Conservation (phyloP, 495 filamentous ascomycete species). For the Penicillium bovifimosum region DNA sequence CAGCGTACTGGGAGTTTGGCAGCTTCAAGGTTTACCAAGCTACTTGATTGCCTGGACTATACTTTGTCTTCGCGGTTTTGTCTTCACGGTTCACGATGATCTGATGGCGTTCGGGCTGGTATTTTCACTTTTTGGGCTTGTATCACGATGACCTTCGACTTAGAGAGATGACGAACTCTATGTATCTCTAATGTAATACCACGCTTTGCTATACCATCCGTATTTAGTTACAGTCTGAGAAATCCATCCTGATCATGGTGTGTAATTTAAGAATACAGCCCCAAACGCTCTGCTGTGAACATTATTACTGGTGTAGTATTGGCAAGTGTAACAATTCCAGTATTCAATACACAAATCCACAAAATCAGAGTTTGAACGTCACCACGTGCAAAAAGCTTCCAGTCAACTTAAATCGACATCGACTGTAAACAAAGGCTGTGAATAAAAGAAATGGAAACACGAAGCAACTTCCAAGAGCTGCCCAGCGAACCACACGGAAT, state of each 20-base stretch:
- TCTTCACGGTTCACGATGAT: too few relatives aligned
- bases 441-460: conserved; percentile 3
- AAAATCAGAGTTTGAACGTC: conserved; percentile 4
- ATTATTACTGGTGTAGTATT: too few relatives aligned
- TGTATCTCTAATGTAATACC: too few relatives aligned
- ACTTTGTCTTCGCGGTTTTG: too few relatives aligned
- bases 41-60: neutral
- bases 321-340: conserved; percentile 2
- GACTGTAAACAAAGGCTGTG: neutral
- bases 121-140: too few relatives aligned
- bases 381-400: neutral
- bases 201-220: too few relatives aligned
- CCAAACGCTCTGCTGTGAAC: neutral
- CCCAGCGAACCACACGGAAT: conserved; percentile 28
- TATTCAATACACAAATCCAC: neutral
- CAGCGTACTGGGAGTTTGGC: conserved; percentile 39
- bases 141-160: too few relatives aligned
- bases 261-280: neutral
- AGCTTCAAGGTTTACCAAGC: conserved; percentile 33
- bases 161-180: too few relatives aligned
- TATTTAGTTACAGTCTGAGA: too few relatives aligned
- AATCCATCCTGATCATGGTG: too few relatives aligned
- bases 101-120: too few relatives aligned
- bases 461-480: conserved; percentile 22
- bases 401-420: neutral